Evolutionary conservation across 805 yeast genomes (phyloP).

Genomic region (Barnettozyma sp.): DNA sequence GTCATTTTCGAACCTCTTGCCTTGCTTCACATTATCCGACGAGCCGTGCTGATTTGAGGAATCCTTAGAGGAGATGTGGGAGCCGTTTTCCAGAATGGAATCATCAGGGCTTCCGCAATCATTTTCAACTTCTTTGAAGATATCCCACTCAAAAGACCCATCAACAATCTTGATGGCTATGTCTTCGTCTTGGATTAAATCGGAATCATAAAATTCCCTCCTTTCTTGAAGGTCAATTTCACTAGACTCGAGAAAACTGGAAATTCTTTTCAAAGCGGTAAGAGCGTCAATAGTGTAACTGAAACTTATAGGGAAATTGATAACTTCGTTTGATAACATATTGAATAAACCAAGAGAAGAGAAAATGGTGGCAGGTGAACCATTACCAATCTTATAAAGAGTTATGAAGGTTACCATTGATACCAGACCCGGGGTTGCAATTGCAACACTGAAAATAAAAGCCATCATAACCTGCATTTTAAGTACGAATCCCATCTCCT

Average conservation of each 20-base stretch:
- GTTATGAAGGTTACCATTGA: constrained; percentile 45
- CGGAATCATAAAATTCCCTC: constrained; percentile 29
- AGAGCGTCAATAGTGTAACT: constrained; percentile 55
- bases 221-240: constrained; percentile 29
- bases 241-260: constrained; percentile 45
- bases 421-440: constrained; percentile 41
- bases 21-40: neutral
- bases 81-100: neutral
- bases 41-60: neutral
- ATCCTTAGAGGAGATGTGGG: neutral
- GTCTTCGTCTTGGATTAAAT: constrained; percentile 9
- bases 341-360: constrained; percentile 62
- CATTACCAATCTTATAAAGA: constrained; percentile 30
- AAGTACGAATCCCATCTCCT: constrained; percentile 52
- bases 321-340: constrained; percentile 49
- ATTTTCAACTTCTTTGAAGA: constrained; percentile 17
- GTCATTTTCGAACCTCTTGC: neutral
- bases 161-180: constrained; percentile 41
- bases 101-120: neutral
- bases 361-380: constrained; percentile 55
- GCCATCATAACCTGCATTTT: constrained; percentile 52
- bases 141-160: constrained; percentile 64
- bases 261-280: constrained; percentile 49
- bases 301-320: constrained; percentile 50
- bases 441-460: constrained; percentile 44